These are phyloP conservation scores for Eutrema heterophyllum DNA, from an alignment of 345 rosid species.

Conservation along the genomic window DNA sequence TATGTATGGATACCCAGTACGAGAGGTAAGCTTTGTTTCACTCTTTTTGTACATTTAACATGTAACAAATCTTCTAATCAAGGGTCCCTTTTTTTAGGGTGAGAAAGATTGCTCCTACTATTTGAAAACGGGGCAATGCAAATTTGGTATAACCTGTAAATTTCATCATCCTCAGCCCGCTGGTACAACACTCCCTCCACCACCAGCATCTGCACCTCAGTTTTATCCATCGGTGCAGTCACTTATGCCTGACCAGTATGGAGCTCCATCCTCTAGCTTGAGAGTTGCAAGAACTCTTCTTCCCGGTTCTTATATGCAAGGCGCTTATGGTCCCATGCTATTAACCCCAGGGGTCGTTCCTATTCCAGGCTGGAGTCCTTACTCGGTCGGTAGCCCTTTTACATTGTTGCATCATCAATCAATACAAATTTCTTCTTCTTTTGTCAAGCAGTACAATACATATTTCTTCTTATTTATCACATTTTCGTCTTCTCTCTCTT, in stretches of 20 bases:
- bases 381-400: slow-evolving; percentile 49
- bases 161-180: slow-evolving; percentile 91
- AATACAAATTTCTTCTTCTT: not conserved
- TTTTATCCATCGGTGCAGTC: slow-evolving; percentile 81
- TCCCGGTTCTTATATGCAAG: slow-evolving; percentile 74
- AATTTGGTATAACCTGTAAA: slow-evolving; percentile 87
- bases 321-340: slow-evolving; percentile 71
- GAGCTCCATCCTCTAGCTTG: slow-evolving; percentile 47
- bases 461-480: no score
- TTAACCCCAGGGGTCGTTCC: slow-evolving; percentile 72
- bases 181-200: slow-evolving; percentile 44
- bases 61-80: not conserved
- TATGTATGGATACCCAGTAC: slow-evolving; percentile 71
- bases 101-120: slow-evolving; percentile 92
- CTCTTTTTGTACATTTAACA: not conserved
- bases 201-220: slow-evolving; percentile 57
- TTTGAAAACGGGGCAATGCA: slow-evolving; percentile 93
- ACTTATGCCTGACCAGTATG: slow-evolving; percentile 67
- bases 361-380: slow-evolving; percentile 76
- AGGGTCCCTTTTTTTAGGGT: slow-evolving; percentile 43
- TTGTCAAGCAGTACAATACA: no score
- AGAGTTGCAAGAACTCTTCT: slow-evolving; percentile 70
- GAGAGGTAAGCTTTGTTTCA: slow-evolving; percentile 45
- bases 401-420: not conserved
- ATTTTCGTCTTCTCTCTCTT: no score